A percentile compares a stretch with the other conserved stretches of the same genome.
These are phyloP conservation scores for Taxawa tesnikishii DNA, from an alignment of 2,329 filamentous ascomycete species.

Conservation along the genomic window DNA sequence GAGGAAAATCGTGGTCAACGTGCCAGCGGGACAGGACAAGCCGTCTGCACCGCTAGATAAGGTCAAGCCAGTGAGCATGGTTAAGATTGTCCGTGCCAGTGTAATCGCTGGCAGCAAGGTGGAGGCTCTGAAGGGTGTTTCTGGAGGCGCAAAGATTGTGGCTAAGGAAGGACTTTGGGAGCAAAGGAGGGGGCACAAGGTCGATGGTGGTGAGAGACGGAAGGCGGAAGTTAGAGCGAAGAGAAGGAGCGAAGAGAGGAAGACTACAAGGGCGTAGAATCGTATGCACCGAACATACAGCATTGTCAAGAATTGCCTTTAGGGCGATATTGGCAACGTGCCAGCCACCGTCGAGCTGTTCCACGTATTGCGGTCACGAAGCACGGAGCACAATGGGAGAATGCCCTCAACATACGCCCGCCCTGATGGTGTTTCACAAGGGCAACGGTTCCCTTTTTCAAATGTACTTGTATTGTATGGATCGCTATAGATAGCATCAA, in stretches of 20 bases:
- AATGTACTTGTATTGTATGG: too few species aligned
- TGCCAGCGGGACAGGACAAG: conserved; percentile 36
- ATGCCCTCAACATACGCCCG: too few species aligned
- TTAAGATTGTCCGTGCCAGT: conserved; percentile 55
- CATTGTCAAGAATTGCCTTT: too few species aligned
- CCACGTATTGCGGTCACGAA: too few species aligned
- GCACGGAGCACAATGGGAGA: too few species aligned
- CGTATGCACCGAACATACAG: too few species aligned
- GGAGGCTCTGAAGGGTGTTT: conserved; percentile 50
- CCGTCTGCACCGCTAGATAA: conserved; percentile 31
- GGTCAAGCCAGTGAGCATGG: conserved; percentile 46
- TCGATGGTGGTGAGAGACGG: conserved; percentile 91
- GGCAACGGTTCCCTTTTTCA: too few species aligned
- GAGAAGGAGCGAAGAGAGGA: conserved; percentile 66
- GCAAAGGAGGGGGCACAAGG: conserved; percentile 71
- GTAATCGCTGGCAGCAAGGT: conserved; percentile 67
- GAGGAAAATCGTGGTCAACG: conserved; percentile 48
- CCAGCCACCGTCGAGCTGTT: too few species aligned
- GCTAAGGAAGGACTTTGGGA: conserved; percentile 90
- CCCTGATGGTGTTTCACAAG: too few species aligned
- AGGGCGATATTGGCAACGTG: too few species aligned
- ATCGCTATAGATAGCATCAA: too few species aligned
- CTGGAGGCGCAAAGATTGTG: conserved; percentile 52
- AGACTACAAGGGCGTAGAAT: conserved; percentile 46
- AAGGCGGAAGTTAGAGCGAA: conserved; percentile 78